Base-by-base conservation (phyloP, 768 basidiomycete species). In the Russula virescens region DNA sequence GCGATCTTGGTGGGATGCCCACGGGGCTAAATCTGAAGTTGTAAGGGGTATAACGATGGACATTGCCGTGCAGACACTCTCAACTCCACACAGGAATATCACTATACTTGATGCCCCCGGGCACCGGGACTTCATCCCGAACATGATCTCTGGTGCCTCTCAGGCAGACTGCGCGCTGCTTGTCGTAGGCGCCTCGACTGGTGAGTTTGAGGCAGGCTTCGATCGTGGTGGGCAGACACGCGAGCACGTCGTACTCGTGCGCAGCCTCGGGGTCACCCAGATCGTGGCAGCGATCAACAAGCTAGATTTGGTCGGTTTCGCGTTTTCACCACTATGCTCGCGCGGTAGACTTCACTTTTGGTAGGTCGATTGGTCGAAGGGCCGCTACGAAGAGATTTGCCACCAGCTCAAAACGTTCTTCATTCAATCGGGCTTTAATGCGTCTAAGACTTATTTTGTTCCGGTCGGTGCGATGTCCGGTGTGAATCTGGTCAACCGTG, bases 11-110 rank as follows among this genome's bases (percentile, higher is more conserved):
- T 34, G 26, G 38, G 13, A 26, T 3, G 19, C 40, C 19, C 54
- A 40, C 1, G 14, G 43, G 8, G 67, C 55, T 69, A 23, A 69
- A 14, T 42, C 23, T 25, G 21, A 53, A 9, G 13, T 11, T 58
- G 2, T 70, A 98, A 99, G 96, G 71, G 97, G 97, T 40, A 91
- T 99, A 48, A 99, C 97, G 0, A 98, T 98, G 87, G 97, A 98
- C 70, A 89, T 99, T 60, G 95, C 94, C 2, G 79, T 87, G 56
- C 89, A 94, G 69, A 84, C 86, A 48, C 78, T 93, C 62, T 73
- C 80, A 6, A 98, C 94, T 0, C 76, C 84, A 0, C 81, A 87
- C 66, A 82, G 89, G 54, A 82, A 85, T 65, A 86, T 98, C 67
- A 97, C 94, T 1, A 83, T 99, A n/a, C 82, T 99, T 34, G 97